phyloP scores from a whole-genome alignment of 2,329 filamentous ascomycete species.

The Aspergillus arachidicola region DNA sequence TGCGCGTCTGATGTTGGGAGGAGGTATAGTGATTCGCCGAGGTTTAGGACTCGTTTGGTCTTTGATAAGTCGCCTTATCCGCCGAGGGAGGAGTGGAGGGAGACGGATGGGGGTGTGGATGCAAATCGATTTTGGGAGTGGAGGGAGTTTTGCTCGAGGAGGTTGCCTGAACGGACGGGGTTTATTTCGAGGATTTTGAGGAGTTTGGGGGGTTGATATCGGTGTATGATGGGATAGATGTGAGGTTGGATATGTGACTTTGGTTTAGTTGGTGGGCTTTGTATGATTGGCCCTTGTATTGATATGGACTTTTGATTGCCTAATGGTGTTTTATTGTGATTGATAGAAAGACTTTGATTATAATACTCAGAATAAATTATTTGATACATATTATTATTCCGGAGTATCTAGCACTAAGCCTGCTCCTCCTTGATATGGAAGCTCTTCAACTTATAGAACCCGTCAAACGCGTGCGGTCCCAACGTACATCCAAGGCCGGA shows the following conservation, averaged over 20 bases:
- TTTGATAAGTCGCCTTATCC: not conserved
- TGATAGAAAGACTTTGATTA: not conserved
- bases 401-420: not conserved
- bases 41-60: not conserved
- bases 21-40: not conserved
- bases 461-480: conserved; percentile 83
- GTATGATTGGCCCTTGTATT: too few relatives aligned
- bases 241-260: not conserved
- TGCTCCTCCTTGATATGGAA: conserved; percentile 68
- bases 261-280: not conserved
- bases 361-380: not conserved
- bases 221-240: not conserved
- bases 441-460: conserved; percentile 92
- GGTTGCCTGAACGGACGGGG: not conserved
- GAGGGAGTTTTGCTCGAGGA: not conserved
- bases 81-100: not conserved
- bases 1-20: not conserved
- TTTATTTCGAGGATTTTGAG: not conserved
- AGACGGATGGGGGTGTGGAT: too few relatives aligned
- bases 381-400: not conserved
- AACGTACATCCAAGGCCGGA: conserved; percentile 86
- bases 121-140: not conserved
- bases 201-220: not conserved
- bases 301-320: too few relatives aligned
- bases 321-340: too few relatives aligned